Base-by-base conservation (phyloP, 2,329 filamentous ascomycete species). In the Cladosporium sp. region DNA sequence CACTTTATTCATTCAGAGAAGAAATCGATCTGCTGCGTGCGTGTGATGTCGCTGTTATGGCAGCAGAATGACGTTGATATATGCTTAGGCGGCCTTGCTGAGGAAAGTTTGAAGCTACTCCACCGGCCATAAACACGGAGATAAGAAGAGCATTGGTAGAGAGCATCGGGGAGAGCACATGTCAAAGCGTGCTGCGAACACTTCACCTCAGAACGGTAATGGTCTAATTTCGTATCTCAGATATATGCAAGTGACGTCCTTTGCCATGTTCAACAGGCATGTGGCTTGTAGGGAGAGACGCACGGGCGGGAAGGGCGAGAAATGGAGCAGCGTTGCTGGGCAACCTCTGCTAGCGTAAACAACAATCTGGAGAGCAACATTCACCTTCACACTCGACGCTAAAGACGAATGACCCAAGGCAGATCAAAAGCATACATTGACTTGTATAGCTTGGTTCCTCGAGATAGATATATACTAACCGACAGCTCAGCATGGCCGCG, bases 351-450 rank as follows among this genome's bases (percentile, higher is more conserved):
- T 36, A 15, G 32, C 22, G 22, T 9, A 5, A 27, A 27, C 22
- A 27, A 5, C 5, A 9, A 27, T 9, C 9, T 27, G 22, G 22
- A 9, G 22, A 27, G 22, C 4, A 9, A 27, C 15, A 36, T 36
- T n/a, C 32, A 36, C 15, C 32, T 17, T n/a, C 32, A 36, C 32
- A n/a, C 32, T 17, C 12, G 13, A 36, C 32, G 32, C 32, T 8
- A n/a, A 36, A 24, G 36, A 38, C 36, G 19, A 15, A 30, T 34
- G 44, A 40, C 17, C 32, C n/a, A 37, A 32, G 44, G 44, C 36
- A 15, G 36, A 32, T 40, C 27, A 2, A 30, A 24, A 48, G 45
- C 45, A 48, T 48, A 48, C 45, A 48, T 48, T 48, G 27, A 48
- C 45, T 48, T 48, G 45, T 48, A 48, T 48, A 34, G 45, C 45